Conservation (phyloP, 352 stramenopile species). For the Hyaloperonospora brassicae region DNA sequence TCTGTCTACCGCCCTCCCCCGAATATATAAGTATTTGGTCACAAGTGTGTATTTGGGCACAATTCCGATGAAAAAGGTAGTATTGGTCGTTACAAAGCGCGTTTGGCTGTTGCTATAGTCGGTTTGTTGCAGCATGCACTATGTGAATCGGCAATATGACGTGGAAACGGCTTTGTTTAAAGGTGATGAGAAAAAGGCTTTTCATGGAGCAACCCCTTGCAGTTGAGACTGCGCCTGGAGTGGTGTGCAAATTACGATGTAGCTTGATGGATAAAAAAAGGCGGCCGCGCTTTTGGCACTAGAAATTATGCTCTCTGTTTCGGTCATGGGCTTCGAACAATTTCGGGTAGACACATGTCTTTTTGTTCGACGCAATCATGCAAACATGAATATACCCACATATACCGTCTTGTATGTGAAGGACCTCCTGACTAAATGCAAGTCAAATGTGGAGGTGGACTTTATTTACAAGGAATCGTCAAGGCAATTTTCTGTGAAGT, state of each 20-base stretch:
- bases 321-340: no score
- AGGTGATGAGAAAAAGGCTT: not conserved
- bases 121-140: not conserved
- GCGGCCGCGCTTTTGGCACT: slow-evolving; percentile 22
- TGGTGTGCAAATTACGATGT: not conserved
- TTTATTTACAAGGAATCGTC: no score
- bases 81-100: no score
- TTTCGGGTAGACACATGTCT: no score
- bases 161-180: not conserved
- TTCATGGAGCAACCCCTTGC: not conserved
- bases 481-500: no score
- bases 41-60: not conserved
- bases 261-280: slow-evolving; percentile 32
- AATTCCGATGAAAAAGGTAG: not conserved
- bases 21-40: not conserved
- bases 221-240: not conserved
- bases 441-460: no score
- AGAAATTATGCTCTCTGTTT: no score
- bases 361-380: no score
- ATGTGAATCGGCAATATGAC: not conserved
- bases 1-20: not conserved
- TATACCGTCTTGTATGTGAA: no score
- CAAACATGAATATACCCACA: no score
- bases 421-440: no score
- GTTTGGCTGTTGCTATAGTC: not conserved